Conservation (phyloP, 2,329 filamentous ascomycete genomes). For the Talaromyces sp. region DNA sequence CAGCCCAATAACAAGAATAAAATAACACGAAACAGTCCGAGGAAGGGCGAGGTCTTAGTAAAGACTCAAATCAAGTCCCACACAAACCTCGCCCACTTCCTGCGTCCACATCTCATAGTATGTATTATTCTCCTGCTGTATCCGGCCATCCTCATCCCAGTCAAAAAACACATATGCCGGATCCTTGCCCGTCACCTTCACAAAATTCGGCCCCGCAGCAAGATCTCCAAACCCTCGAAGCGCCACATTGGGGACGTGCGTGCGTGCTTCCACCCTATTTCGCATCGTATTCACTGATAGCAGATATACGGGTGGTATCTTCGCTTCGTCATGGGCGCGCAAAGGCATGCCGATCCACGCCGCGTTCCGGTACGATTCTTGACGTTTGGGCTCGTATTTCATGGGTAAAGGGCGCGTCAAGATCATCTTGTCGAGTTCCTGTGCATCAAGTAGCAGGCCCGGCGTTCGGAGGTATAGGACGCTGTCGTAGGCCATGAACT, state of each 20-base stretch:
- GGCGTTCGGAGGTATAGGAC: slow-evolving; percentile 44
- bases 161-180: slow-evolving; percentile 43
- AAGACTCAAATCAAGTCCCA: slow-evolving; percentile 36
- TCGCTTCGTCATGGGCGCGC: slow-evolving; percentile 29
- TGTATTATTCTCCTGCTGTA: slow-evolving; percentile 32
- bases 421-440: slow-evolving; percentile 39
- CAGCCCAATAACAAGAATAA: slow-evolving; percentile 9
- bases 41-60: slow-evolving; percentile 1
- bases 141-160: slow-evolving; percentile 32
- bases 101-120: slow-evolving; percentile 39
- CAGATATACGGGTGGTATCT: slow-evolving; percentile 35
- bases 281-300: slow-evolving; percentile 38
- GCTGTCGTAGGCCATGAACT: slow-evolving; percentile 44
- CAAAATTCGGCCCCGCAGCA: slow-evolving; percentile 27
- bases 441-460: slow-evolving; percentile 38
- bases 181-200: slow-evolving; percentile 19
- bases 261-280: slow-evolving; percentile 35
- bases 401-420: slow-evolving; percentile 33
- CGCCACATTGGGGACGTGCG: slow-evolving; percentile 34
- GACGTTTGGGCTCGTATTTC: slow-evolving; percentile 30
- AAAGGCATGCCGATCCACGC: slow-evolving; percentile 39
- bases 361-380: slow-evolving; percentile 37
- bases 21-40: neutral
- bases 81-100: slow-evolving; percentile 35
- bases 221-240: slow-evolving; percentile 34